phyloP scores from a whole-genome alignment of 768 basidiomycete species.

The Phylloporus sp. region DNA sequence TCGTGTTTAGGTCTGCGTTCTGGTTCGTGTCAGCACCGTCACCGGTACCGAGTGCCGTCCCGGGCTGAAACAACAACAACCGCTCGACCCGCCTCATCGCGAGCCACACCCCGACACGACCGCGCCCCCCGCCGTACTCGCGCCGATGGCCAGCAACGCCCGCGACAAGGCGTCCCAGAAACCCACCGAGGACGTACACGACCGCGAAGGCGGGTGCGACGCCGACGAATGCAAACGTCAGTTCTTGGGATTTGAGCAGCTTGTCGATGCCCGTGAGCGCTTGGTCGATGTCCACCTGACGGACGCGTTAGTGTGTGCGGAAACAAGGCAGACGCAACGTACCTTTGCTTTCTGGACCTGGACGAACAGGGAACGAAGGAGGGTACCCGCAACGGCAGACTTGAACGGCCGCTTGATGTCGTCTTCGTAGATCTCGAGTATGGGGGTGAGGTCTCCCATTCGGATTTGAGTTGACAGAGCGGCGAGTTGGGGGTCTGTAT shows the following conservation, averaged over 20 bases:
- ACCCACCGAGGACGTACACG: slow-evolving; percentile 62
- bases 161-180: slow-evolving; percentile 47
- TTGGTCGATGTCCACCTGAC: slow-evolving; percentile 91
- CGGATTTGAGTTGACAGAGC: slow-evolving; percentile 61
- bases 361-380: slow-evolving; percentile 81
- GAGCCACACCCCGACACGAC: slow-evolving; percentile 57
- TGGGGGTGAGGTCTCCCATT: slow-evolving; percentile 79
- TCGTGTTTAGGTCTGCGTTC: slow-evolving; percentile 7
- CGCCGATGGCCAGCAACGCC: slow-evolving; percentile 46
- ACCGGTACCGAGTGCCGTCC: too few relatives aligned
- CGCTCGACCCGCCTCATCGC: slow-evolving; percentile 77
- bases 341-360: slow-evolving; percentile 97
- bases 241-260: slow-evolving; percentile 86
- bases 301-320: too few relatives aligned
- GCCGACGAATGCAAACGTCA: slow-evolving; percentile 96
- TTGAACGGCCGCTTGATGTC: slow-evolving; percentile 86
- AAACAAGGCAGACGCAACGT: too few relatives aligned
- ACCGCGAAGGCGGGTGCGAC: slow-evolving; percentile 85
- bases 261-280: slow-evolving; percentile 89
- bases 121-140: slow-evolving; percentile 53
- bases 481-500: slow-evolving; percentile 58
- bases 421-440: slow-evolving; percentile 84
- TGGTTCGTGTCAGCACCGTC: slow-evolving; percentile 12
- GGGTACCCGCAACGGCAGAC: slow-evolving; percentile 72
- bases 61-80: slow-evolving; percentile 51